These are phyloP conservation scores for Lasiosphaeria ovina DNA, from an alignment of 495 filamentous ascomycete genomes.

Conservation along the genomic window DNA sequence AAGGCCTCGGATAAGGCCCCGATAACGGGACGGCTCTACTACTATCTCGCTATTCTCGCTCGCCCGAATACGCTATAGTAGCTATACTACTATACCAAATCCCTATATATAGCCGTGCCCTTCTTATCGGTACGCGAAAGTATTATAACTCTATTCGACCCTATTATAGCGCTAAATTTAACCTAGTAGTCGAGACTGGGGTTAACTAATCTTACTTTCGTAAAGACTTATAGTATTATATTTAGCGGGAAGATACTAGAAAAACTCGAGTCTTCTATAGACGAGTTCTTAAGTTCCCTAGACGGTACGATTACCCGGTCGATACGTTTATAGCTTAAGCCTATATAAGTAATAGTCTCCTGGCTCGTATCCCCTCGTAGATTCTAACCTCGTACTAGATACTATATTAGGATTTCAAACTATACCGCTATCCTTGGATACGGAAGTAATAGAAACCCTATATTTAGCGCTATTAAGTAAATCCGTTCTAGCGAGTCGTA, in stretches of 20 bases:
- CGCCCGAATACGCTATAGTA: slow-evolving; percentile 71
- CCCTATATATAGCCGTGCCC: slow-evolving; percentile 49
- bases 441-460: slow-evolving; percentile 38
- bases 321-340: background rate
- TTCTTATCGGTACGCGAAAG: slow-evolving; percentile 66
- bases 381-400: slow-evolving; percentile 36
- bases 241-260: background rate
- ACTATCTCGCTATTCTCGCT: slow-evolving; percentile 80
- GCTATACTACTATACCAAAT: slow-evolving; percentile 66
- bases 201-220: slow-evolving; percentile 49
- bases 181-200: slow-evolving; percentile 10
- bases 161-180: slow-evolving; percentile 48
- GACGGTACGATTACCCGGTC: background rate
- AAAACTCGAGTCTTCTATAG: background rate
- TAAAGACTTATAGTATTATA: slow-evolving; percentile 55
- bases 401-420: slow-evolving; percentile 56
- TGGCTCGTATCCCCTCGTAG: slow-evolving; percentile 10
- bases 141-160: slow-evolving; percentile 68
- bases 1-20: slow-evolving; percentile 72
- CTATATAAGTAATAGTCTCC: background rate
- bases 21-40: slow-evolving; percentile 70
- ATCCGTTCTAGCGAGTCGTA: slow-evolving; percentile 12
- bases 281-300: background rate
- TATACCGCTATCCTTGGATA: slow-evolving; percentile 40
- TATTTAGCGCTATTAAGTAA: slow-evolving; percentile 30